phyloP scores from a whole-genome alignment of 306 rosid genomes.

The Pyrus betulifolia region DNA sequence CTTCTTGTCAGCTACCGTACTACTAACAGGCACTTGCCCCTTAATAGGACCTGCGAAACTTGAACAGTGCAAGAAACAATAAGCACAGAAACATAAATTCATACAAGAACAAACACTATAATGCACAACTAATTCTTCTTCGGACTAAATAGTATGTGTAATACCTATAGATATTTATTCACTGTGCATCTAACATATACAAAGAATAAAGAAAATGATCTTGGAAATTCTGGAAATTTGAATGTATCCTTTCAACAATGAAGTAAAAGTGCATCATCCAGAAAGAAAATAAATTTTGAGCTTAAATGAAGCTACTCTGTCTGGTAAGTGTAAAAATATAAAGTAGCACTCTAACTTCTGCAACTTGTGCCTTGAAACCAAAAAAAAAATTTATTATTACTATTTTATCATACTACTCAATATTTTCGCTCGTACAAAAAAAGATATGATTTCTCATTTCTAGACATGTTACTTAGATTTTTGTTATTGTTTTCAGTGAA shows the following conservation, averaged over 20 bases:
- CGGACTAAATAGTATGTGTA: background rate
- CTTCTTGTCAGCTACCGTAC: constrained; percentile 58
- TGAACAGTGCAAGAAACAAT: constrained; percentile 93
- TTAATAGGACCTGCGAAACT: constrained; percentile 98
- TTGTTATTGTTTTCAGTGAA: background rate
- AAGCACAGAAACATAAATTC: constrained; percentile 53
- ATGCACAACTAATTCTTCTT: constrained; percentile 1
- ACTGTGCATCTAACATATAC: background rate
- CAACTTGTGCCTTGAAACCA: background rate
- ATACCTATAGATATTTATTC: background rate
- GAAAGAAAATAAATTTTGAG: background rate
- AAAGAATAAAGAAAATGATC: background rate
- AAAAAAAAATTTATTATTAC: background rate
- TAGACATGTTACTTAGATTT: background rate
- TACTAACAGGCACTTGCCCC: constrained; percentile 60
- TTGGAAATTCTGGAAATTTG: background rate
- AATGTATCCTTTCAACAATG: background rate
- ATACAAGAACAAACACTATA: constrained; percentile 16
- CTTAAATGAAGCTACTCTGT: background rate
- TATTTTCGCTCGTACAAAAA: background rate
- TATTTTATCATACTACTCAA: background rate
- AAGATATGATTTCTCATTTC: background rate
- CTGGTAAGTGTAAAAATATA: background rate
- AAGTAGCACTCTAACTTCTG: background rate
- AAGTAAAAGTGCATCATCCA: background rate